Conservation (phyloP, 345 rosid species). For the thale cress (Arabidopsis thaliana) region DNA sequence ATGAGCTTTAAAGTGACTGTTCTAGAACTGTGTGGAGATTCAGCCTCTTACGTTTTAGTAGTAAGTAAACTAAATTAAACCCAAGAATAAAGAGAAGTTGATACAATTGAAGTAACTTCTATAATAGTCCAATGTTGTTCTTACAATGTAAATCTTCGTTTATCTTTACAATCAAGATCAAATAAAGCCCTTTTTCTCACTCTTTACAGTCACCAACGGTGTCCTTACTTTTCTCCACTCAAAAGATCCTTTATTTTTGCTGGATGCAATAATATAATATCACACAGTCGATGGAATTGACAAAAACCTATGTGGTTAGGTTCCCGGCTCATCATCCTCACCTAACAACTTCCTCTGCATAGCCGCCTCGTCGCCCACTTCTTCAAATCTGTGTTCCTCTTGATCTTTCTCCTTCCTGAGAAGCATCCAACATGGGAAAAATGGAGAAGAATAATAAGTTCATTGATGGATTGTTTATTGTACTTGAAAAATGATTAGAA, state of each 20-base stretch:
- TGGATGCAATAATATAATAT: not conserved
- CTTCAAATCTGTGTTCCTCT: conserved; percentile 20
- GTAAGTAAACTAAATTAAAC: conserved; percentile 26
- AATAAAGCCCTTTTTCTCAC: conserved; percentile 20
- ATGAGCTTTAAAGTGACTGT: conserved; percentile 35
- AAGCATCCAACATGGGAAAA: not conserved
- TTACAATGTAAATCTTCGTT: conserved; percentile 1
- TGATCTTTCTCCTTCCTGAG: conserved; percentile 33
- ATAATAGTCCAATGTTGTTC: not conserved
- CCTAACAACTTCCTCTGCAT: conserved; percentile 5
- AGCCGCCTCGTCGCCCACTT: conserved; percentile 50
- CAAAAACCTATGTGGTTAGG: conserved; percentile 8
- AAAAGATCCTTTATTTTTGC: not conserved
- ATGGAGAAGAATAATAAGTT: not conserved
- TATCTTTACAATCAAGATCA: conserved; percentile 29
- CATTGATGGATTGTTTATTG: not conserved
- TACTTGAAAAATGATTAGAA: not conserved
- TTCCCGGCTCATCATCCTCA: not conserved
- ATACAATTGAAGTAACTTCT: conserved; percentile 37
- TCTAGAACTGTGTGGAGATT: conserved; percentile 30
- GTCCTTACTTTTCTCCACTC: not conserved
- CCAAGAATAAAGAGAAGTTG: conserved; percentile 40
- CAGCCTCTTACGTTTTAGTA: conserved; percentile 32
- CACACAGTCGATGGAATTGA: conserved; percentile 1
- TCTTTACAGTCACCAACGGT: not conserved